Conservation (phyloP, 371 early-diverging fungal genomes). For the Lichtheimia ornata region DNA sequence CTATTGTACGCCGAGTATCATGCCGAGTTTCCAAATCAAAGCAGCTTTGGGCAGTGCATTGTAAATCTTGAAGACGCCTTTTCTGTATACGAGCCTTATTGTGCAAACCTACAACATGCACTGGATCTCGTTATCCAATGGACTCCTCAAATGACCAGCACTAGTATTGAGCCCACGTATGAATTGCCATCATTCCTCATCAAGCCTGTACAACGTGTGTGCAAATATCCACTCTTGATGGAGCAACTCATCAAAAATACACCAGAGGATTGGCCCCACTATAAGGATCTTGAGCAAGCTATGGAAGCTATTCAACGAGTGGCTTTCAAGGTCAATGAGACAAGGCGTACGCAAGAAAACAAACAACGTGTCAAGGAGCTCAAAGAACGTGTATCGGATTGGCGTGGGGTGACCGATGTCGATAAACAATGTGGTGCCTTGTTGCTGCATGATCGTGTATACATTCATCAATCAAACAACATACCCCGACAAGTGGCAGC, state of each 20-base stretch:
- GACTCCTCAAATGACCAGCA: constrained; percentile 44
- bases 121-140: constrained; percentile 54
- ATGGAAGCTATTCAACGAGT: constrained; percentile 81
- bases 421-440: constrained; percentile 76
- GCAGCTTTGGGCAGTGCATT: constrained; percentile 84
- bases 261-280: constrained; percentile 54
- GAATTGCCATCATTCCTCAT: constrained; percentile 90
- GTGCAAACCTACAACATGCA: constrained; percentile 86
- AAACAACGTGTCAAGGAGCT: constrained; percentile 71
- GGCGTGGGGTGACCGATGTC: constrained; percentile 24
- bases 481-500: constrained; percentile 72
- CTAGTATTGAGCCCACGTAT: constrained; percentile 76
- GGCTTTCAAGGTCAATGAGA: constrained; percentile 90
- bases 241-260: constrained; percentile 70
- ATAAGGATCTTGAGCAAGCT: constrained; percentile 75
- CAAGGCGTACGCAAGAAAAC: constrained; percentile 86
- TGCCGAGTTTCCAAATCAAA: constrained; percentile 68
- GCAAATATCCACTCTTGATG: constrained; percentile 92
- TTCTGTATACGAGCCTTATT: constrained; percentile 92
- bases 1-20: constrained; percentile 87
- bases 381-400: constrained; percentile 63
- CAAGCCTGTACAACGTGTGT: constrained; percentile 95
- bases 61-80: constrained; percentile 83
- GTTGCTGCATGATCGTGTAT: constrained; percentile 81
- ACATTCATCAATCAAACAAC: constrained; percentile 69